phyloP scores from a whole-genome alignment of 257 asterid species.

The Gynochthodes officinalis region DNA sequence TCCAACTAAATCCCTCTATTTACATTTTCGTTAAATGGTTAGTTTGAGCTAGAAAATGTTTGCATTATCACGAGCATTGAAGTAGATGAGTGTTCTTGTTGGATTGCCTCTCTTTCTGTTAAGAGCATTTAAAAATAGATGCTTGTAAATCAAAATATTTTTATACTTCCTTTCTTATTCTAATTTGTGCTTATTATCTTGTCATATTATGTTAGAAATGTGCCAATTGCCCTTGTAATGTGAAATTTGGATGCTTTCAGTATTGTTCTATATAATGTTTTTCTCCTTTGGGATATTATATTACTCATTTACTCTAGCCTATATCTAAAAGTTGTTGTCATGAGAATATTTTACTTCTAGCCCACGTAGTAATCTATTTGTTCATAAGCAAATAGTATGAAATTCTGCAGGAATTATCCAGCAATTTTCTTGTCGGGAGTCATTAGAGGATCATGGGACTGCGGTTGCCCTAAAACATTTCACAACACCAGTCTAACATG shows the following conservation, averaged over 20 bases:
- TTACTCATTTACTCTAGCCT: no score
- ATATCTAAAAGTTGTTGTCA: neutral
- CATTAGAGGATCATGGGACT: slow-evolving; percentile 29
- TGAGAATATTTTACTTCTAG: neutral
- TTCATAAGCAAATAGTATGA: neutral
- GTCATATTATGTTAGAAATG: neutral
- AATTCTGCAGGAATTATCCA: slow-evolving; percentile 41
- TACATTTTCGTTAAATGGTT: neutral
- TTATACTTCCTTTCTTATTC: no score
- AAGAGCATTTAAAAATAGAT: neutral
- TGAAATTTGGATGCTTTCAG: no score
- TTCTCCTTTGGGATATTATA: neutral
- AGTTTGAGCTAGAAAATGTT: neutral
- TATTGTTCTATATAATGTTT: neutral
- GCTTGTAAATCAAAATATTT: neutral
- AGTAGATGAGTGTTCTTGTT: neutral
- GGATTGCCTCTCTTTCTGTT: no score
- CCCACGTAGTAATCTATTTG: neutral
- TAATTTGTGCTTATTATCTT: neutral
- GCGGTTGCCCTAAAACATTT: slow-evolving; percentile 15
- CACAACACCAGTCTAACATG: slow-evolving; percentile 17
- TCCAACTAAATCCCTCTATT: neutral
- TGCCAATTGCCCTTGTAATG: neutral
- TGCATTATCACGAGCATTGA: neutral
- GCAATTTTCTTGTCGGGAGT: slow-evolving; percentile 25